Evolutionary conservation across 2,329 filamentous ascomycete genomes (phyloP).

Genomic region (Plenodomus tracheiphilus): DNA sequence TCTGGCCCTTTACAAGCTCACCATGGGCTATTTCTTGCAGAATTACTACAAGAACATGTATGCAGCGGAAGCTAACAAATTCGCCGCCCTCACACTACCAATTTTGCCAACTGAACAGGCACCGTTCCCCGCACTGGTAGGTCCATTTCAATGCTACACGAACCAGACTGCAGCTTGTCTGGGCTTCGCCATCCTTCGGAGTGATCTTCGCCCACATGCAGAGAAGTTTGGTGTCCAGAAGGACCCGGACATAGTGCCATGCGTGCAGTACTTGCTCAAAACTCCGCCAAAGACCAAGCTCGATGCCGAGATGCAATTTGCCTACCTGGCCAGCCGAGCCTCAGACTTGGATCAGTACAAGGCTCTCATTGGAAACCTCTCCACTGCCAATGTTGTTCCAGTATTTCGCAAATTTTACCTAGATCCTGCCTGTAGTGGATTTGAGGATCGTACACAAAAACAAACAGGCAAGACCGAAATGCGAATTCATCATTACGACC

Average conservation of each 20-base stretch:
- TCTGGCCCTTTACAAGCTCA: constrained; percentile 62
- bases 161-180: constrained; percentile 77
- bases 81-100: constrained; percentile 46
- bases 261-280: constrained; percentile 71
- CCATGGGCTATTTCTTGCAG: constrained; percentile 80
- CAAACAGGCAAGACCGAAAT: constrained; percentile 39
- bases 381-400: constrained; percentile 43
- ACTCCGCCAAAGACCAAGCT: constrained; percentile 69
- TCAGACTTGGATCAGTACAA: constrained; percentile 64
- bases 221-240: constrained; percentile 82
- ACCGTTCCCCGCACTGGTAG: constrained; percentile 65
- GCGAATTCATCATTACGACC: constrained; percentile 58
- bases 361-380: constrained; percentile 27
- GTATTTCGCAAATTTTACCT: constrained; percentile 41
- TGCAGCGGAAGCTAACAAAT: constrained; percentile 60
- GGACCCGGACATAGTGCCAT: constrained; percentile 78
- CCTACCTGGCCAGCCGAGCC: constrained; percentile 79
- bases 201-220: constrained; percentile 78
- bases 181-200: constrained; percentile 76
- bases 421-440: constrained; percentile 34
- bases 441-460: constrained; percentile 36
- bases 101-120: constrained; percentile 71
- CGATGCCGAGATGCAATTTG: constrained; percentile 73
- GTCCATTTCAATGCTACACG: constrained; percentile 78
- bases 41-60: constrained; percentile 82